These are phyloP conservation scores for Nicotiana benthamiana DNA, from an alignment of 257 asterid genomes.

Conservation along the genomic window DNA sequence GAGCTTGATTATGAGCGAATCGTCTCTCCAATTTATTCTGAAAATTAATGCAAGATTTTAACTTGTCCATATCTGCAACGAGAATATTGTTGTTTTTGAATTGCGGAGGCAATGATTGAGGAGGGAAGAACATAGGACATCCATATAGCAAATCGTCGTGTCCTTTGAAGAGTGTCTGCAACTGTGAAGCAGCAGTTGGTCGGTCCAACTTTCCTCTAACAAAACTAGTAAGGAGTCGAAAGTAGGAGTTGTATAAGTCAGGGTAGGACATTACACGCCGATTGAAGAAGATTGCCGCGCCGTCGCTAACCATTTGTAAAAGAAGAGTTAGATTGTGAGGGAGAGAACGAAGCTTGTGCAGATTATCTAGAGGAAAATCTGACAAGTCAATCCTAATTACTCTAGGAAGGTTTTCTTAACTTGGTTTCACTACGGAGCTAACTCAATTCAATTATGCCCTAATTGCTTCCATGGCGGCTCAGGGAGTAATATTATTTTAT, in stretches of 20 bases:
- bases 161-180: not conserved
- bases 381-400: too few species aligned
- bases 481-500: too few species aligned
- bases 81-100: not conserved
- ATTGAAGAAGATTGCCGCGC: not conserved
- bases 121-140: not conserved
- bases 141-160: not conserved
- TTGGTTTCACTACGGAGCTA: too few species aligned
- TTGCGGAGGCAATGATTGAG: too few species aligned
- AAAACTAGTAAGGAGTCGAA: not conserved
- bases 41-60: not conserved
- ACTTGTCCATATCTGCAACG: not conserved
- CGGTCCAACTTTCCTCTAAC: not conserved
- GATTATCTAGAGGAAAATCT: too few species aligned
- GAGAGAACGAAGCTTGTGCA: too few species aligned
- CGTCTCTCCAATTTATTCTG: not conserved
- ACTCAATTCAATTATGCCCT: too few species aligned
- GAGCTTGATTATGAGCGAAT: not conserved
- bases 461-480: too few species aligned
- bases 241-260: not conserved
- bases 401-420: too few species aligned
- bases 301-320: not conserved
- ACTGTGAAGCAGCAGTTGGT: not conserved
- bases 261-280: not conserved
- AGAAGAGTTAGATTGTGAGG: too few species aligned